Conservation (phyloP, 1,284 basidiomycete species). For the Marasmius oreades region DNA sequence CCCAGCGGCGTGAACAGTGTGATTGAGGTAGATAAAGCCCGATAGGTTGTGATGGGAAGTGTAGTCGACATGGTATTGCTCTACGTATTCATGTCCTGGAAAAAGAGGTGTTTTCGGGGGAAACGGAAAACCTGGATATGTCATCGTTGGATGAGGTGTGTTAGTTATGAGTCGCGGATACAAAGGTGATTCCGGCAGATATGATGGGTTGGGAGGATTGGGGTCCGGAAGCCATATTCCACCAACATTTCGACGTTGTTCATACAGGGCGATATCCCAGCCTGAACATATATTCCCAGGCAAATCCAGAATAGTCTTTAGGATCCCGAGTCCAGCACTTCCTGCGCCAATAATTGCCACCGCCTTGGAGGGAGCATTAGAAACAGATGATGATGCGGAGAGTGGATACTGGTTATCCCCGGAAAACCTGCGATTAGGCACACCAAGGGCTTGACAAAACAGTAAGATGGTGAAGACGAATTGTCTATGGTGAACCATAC, state of each 20-base stretch:
- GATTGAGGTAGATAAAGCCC: conserved; percentile 39
- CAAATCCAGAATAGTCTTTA: conserved; percentile 48
- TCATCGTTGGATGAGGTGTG: conserved; percentile 50
- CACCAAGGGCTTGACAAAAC: not conserved
- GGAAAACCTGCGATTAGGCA: too few relatives aligned
- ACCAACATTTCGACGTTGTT: conserved; percentile 46
- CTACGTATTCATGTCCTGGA: conserved; percentile 43
- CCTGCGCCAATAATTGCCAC: conserved; percentile 46
- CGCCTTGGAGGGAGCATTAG: conserved; percentile 31
- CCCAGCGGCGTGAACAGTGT: conserved; percentile 38
- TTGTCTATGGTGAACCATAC: not conserved
- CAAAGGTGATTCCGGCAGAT: conserved; percentile 49
- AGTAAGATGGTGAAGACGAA: not conserved
- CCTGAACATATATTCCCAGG: conserved; percentile 31
- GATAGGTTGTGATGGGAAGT: conserved; percentile 35
- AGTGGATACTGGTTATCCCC: not conserved
- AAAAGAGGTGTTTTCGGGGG: conserved; percentile 46
- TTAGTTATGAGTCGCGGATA: conserved; percentile 55
- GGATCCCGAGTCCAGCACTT: conserved; percentile 48
- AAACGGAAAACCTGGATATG: conserved; percentile 50
- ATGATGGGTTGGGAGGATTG: conserved; percentile 36
- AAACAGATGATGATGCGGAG: not conserved
- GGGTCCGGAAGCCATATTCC: conserved; percentile 54
- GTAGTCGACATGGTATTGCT: conserved; percentile 44
- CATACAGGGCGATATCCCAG: conserved; percentile 50